phyloP scores from a whole-genome alignment of 306 rosid genomes.

The Cucurbita maxima region DNA sequence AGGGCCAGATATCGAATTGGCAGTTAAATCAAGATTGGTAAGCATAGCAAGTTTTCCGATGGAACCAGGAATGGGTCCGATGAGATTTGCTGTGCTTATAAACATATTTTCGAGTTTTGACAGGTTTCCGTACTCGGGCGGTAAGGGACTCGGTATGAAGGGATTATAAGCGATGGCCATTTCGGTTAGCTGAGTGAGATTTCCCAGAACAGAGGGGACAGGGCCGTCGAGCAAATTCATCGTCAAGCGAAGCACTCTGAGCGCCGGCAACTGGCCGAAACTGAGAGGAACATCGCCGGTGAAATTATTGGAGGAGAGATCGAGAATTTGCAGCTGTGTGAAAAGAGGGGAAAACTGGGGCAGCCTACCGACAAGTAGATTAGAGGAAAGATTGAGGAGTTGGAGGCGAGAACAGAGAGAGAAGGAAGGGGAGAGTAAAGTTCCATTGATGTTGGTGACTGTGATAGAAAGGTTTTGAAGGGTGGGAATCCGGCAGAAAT shows the following conservation, averaged over 20 bases:
- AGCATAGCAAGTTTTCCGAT: conserved; percentile 43
- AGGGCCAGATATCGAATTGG: conserved; percentile 36
- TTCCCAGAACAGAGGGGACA: conserved; percentile 46
- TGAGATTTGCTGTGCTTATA: conserved; percentile 15
- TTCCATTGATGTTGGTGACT: conserved; percentile 18
- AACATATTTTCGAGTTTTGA: conserved; percentile 28
- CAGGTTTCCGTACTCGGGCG: conserved; percentile 55
- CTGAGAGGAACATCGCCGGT: conserved; percentile 54
- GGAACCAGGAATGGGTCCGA: conserved; percentile 47
- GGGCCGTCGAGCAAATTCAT: conserved; percentile 41
- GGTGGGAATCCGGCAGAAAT: conserved; percentile 46
- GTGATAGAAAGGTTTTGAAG: conserved; percentile 39
- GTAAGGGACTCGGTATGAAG: conserved; percentile 25
- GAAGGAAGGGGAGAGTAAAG: conserved; percentile 23
- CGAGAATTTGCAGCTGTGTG: conserved; percentile 18
- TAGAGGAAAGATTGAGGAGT: conserved; percentile 32
- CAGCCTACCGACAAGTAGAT: conserved; percentile 33
- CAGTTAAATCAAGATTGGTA: conserved; percentile 43
- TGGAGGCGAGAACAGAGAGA: conserved; percentile 46
- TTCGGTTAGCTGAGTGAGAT: conserved; percentile 34
- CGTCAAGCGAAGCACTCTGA: conserved; percentile 20
- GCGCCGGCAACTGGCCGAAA: conserved; percentile 24
- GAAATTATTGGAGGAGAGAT: conserved; percentile 51
- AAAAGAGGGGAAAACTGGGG: conserved; percentile 42
- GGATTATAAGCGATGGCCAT: conserved; percentile 32